Percentiles rank a stretch among this genome's conserved stretches.
Evolutionary conservation across 106 monocot species (phyloP).

Genomic region (Alisma plantagoaquatica): DNA sequence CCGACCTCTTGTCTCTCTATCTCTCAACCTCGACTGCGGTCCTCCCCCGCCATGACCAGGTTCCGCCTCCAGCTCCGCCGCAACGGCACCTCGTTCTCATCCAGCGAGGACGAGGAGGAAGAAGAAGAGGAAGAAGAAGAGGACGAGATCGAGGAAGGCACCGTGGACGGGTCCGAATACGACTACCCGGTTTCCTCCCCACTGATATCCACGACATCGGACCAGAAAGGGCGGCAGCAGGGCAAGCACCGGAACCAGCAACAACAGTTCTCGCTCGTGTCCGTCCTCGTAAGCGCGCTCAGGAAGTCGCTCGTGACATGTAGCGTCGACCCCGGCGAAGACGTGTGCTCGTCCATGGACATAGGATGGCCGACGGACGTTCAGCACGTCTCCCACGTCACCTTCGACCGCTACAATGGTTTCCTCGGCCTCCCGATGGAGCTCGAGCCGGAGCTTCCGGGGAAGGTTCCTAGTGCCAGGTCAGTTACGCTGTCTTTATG

Average conservation of each 20-base stretch:
- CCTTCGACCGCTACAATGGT: slow-evolving; percentile 11
- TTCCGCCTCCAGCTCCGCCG: background rate
- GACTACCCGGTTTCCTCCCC: background rate
- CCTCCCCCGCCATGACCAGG: background rate
- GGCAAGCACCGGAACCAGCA: background rate
- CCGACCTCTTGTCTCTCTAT: too few relatives aligned
- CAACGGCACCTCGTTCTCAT: background rate
- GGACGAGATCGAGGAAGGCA: background rate
- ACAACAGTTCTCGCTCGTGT: slow-evolving; percentile 4
- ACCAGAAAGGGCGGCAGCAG: too few relatives aligned
- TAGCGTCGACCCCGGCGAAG: slow-evolving; percentile 9
- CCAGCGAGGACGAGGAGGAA: background rate
- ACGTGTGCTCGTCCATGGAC: slow-evolving; percentile 3
- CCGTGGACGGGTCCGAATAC: background rate
- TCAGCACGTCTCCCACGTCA: slow-evolving; percentile 8
- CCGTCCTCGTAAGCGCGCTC: background rate
- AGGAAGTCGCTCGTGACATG: slow-evolving; percentile 9
- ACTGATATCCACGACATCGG: too few relatives aligned
- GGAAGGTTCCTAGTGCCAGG: slow-evolving; percentile 12
- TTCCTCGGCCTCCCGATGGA: slow-evolving; percentile 12
- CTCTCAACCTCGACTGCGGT: background rate
- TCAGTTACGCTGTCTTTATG: too few relatives aligned
- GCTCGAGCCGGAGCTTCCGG: slow-evolving; percentile 2
- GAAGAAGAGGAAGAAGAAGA: slow-evolving; percentile 4
- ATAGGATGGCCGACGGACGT: slow-evolving; percentile 14